Base-by-base conservation (phyloP, 164 flowering plant species). In the Aristolochia fimbriata region DNA sequence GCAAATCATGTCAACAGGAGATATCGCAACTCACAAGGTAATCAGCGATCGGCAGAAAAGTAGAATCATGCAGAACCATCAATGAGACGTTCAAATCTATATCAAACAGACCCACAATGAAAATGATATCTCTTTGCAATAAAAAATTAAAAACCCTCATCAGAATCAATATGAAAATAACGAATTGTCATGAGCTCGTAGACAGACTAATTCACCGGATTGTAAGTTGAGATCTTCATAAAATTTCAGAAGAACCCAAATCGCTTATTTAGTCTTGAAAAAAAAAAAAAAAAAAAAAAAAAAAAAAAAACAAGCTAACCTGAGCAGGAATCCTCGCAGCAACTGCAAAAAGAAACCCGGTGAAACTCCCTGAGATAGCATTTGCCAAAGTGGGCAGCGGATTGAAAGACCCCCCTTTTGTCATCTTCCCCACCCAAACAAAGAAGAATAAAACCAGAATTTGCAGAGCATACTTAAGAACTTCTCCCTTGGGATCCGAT, bases 301-400 rank as follows among this genome's bases (percentile, higher is more conserved):
- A 2, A 27, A 27, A 27, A 2, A 27, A 37, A 37, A 37, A 5
- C 43, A 37, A 49, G 43, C 62, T 59, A 43, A 83, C 94, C 87
- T 87, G 88, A 65, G 77, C 76, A 55, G 94, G 94, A 66, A 84
- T 87, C 67, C 94, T 81, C 11, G 77, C 83, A 47, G 75, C 79
- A 54, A 83, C 70, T 14, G 76, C 60, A 63, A 73, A 75, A 22
- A 87, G 67, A 41, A 87, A 81, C 1, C 64, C 56, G 55, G n/a
- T 22, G 65, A 81, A 83, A 59, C 69, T 80, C 55, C 86, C 88
- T 66, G 88, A 77, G 62, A 84, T 63, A 25, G 84, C 85, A 47
- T 70, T 4, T 15, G 82, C 55, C 24, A 87, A 51, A 1, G 81
- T 73, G 9, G 84, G 76, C 43, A 87, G 78, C 49, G 94, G 94